Percentiles rank a stretch among this genome's conserved stretches.
Evolutionary conservation across 257 asterid species (phyloP).

Genomic region (Coffea canephora): DNA sequence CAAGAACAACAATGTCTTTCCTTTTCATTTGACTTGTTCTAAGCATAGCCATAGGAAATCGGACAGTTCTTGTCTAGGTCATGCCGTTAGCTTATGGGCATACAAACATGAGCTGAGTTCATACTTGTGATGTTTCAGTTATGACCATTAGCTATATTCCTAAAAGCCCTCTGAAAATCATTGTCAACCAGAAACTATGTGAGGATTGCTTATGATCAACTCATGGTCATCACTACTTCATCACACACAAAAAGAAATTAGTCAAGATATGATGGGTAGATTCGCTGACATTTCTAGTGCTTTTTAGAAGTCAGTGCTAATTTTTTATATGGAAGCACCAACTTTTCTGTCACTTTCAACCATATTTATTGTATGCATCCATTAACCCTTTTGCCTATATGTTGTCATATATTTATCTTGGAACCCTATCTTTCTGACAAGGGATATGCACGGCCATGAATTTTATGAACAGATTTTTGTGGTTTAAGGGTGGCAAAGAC

Average conservation of each 20-base stretch:
- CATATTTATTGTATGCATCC: slow-evolving; percentile 8
- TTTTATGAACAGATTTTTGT: neutral
- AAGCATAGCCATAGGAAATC: neutral
- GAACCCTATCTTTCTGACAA: neutral
- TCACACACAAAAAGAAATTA: slow-evolving; percentile 10
- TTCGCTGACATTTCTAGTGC: neutral
- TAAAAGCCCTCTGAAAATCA: neutral
- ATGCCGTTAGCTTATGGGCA: neutral
- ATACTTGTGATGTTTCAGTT: neutral
- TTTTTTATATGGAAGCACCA: slow-evolving; percentile 16
- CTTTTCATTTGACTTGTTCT: neutral
- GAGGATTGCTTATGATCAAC: neutral
- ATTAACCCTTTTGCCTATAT: slow-evolving; percentile 10
- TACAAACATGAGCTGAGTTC: neutral
- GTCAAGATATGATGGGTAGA: slow-evolving; percentile 3
- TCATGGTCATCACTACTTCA: slow-evolving; percentile 21
- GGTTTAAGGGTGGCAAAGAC: neutral
- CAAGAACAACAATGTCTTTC: neutral
- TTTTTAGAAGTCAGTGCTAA: slow-evolving; percentile 7
- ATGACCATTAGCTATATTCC: slow-evolving; percentile 1
- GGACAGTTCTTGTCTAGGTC: no score
- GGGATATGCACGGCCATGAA: neutral
- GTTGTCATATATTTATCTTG: neutral
- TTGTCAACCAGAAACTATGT: neutral
- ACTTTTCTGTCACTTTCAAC: slow-evolving; percentile 7